Evolutionary conservation across 345 rosid species (phyloP), one percentile per base, ranked within the genome.

Genomic region (Bretschneidera sinensis): DNA sequence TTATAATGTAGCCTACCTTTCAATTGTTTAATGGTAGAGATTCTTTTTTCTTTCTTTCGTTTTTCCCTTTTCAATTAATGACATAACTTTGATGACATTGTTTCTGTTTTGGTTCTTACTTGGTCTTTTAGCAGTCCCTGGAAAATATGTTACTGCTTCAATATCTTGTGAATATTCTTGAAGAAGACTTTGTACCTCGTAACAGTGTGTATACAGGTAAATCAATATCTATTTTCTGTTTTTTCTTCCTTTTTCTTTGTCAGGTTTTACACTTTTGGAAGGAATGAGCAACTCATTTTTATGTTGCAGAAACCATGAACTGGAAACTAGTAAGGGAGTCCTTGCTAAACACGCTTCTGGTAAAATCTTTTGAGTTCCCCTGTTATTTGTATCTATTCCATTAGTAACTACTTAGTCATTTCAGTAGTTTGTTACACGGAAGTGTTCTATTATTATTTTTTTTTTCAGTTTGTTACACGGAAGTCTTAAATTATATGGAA

Each of bases 271-370:
- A 49, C 19, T 52, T 39, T 65, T 53, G 33, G 17, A 43, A 64
- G 15, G 21, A 0, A 16, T 65, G 18, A 48, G 23, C 39, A 54
- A 24, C 24, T 52, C 34, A 51, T 57, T 62, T 4, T 65, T 24
- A 15, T 48, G 43, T 71, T 79, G 73, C 85, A 91, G 99, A 86
- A 74, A 83, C 87, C 55, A 71, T 56, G 83, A 79, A 88, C 66
- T 86, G 99, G 96, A 73, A 64, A 48, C 34, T 79, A 55, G 33
- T 88, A 69, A 80, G 83, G 80, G 89, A 85, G 65, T 85, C 88
- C 48, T 74, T 71, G 55, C 84, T 88, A 67, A 82, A 76, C 73
- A 68, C 78, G 67, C 89, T 94, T 63, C 78, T 94, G 95, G 97
- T 94, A 79, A n/a, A n/a, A n/a, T n/a, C n/a, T n/a, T n/a, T 54